These are phyloP conservation scores for Rhodofomes roseus DNA, from an alignment of 1,284 basidiomycete genomes.

Conservation along the genomic window DNA sequence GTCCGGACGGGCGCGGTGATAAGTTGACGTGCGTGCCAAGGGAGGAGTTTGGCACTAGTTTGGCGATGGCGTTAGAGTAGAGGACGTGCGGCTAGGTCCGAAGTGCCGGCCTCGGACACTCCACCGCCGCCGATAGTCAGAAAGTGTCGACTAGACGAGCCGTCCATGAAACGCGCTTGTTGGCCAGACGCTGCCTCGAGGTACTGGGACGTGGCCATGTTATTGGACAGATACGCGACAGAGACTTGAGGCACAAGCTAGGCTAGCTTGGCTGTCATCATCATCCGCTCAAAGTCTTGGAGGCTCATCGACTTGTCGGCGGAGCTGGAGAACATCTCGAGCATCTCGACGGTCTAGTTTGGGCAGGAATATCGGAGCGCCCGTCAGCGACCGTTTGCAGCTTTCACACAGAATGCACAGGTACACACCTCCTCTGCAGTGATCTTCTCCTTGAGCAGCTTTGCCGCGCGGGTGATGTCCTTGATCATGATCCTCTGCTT, in stretches of 20 bases:
- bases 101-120: no score
- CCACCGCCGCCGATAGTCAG: no score
- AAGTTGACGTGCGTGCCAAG: no score
- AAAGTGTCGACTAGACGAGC: no score
- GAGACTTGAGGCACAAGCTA: conserved; percentile 7
- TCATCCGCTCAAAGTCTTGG: conserved; percentile 71
- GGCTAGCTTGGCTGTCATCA: conserved; percentile 50
- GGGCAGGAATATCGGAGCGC: neutral
- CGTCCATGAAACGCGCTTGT: no score
- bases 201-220: no score
- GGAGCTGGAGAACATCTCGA: conserved; percentile 63
- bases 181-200: no score
- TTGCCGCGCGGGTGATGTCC: conserved; percentile 56
- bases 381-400: neutral
- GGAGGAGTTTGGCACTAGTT: no score
- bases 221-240: no score
- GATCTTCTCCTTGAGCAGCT: conserved; percentile 61
- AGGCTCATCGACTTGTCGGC: conserved; percentile 63
- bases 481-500: conserved; percentile 55
- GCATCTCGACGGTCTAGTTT: conserved; percentile 68
- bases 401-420: neutral
- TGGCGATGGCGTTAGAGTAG: no score
- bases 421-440: conserved; percentile 64
- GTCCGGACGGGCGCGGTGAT: no score
- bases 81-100: no score